Base-by-base conservation (phyloP, 1,284 basidiomycete genomes). In the Rhodotorula sp. region DNA sequence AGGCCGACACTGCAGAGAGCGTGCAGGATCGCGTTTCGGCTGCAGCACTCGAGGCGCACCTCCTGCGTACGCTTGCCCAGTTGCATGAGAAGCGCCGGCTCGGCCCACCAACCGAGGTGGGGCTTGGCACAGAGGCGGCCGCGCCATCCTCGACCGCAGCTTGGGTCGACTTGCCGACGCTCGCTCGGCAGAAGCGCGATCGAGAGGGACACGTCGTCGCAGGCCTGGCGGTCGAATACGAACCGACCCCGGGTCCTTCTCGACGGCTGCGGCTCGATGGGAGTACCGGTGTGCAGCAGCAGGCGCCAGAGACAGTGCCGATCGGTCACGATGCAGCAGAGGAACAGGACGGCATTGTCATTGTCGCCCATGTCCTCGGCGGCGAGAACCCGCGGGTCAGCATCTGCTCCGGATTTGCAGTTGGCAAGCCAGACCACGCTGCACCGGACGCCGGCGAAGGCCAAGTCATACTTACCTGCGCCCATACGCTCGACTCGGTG, bases 401-500 rank as follows among this genome's bases (percentile, higher is more conserved):
- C 75, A 78, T 89, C 28, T 87, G 86, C 66, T 87, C 87, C 14
- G 89, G 87, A 1, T 90, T 90, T 79, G 85, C 84, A 3, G 77
- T 90, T 15, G 76, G 79, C 4, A 75, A 78, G 45, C 38, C 38
- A 43, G 15, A 26, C 28, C 26, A 2, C 54, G n/a, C n/a, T 16
- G n/a, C 26, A 2, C 69, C 78, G 3, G 76, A 79, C 23, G 79
- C 77, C 7, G 80, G 78, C 5, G 82, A 84, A 38, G 64, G 64
- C 7, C 52, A 58, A 26, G 58, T 86, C 16, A 78, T 89, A 38
- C 77, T 89, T 19, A 87, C 87, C 1, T 90, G 89, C 75, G 87
- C 86, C 7, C 89, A 90, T 78, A 89, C 89, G 4, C 77, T 90
- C 38, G 86, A 88, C 77, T 84, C 87, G 84, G 87, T 84, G n/a